Conservation (phyloP, 2,329 filamentous ascomycete genomes). For the Fusarium sp. region DNA sequence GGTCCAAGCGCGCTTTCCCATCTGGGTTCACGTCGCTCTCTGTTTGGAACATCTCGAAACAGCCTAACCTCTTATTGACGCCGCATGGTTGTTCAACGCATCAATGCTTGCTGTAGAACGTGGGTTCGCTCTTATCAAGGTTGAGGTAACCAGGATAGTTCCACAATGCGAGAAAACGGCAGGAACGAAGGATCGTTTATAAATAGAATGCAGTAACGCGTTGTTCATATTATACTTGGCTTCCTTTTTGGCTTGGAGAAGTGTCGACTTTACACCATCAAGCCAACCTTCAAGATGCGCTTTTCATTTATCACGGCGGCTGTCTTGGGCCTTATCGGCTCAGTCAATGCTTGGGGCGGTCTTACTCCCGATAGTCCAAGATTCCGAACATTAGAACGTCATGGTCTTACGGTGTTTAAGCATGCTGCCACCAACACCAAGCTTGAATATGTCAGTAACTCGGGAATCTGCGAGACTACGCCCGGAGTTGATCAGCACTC, state of each 20-base stretch:
- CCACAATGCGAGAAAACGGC: conserved; percentile 15
- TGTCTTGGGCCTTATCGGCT: conserved; percentile 32
- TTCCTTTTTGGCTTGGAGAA: background rate
- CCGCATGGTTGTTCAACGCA: conserved; percentile 8
- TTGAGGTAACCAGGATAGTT: conserved; percentile 32
- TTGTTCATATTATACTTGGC: background rate
- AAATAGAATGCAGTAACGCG: conserved; percentile 11
- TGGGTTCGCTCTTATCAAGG: background rate
- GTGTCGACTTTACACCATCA: background rate
- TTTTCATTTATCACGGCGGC: conserved; percentile 32
- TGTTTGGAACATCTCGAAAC: conserved; percentile 24
- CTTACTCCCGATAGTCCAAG: conserved; percentile 31
- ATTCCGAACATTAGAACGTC: conserved; percentile 30
- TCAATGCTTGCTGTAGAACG: conserved; percentile 23
- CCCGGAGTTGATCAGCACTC: conserved; percentile 72
- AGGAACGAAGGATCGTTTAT: background rate
- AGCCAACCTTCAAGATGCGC: conserved; percentile 24
- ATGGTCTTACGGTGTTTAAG: conserved; percentile 29
- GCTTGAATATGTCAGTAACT: conserved; percentile 44
- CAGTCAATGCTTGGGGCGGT: conserved; percentile 32
- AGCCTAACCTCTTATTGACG: conserved; percentile 3
- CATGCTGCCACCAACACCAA: conserved; percentile 36
- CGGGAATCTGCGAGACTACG: conserved; percentile 65
- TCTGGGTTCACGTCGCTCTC: conserved; percentile 2
- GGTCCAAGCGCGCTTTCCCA: conserved; percentile 20